Base-by-base conservation (phyloP, 176 grass and related monocot genomes). In the bread wheat (Triticum aestivum) region DNA sequence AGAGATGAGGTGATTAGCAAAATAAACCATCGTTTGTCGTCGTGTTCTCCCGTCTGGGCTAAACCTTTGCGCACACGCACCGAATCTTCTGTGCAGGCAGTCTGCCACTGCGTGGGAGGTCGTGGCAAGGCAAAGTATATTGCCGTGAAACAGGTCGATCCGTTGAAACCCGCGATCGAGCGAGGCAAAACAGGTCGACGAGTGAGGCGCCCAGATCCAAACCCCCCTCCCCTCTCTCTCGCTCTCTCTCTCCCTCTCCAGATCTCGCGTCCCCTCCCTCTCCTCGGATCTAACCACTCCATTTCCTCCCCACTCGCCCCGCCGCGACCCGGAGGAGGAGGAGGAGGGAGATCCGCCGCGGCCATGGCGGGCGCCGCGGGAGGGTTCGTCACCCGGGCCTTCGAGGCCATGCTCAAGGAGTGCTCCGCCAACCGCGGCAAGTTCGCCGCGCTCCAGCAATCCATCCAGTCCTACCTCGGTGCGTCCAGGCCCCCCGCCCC, bases 371-470 rank as follows among this genome's bases (percentile, higher is more conserved):
- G 93, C 87, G 93, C 96, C 38, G 97, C 97, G 69, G 94, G 92
- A 6, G 94, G 92, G 4, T 99, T 99, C 84, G 92, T 99, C 87
- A 96, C 92, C 64, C 94, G 97, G 81, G 93, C 94, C 87, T 87
- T 96, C 87, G 97, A 99, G 92, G 90, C 97, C 85, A 99, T 99
- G 97, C 90, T 96, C 79, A 99, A 99, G 90, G 97, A 99, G 89
- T 99, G 97, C 90, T 21, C 87, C 52, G 89, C 92, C 47, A 99
- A 96, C 88, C 95, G 95, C 94, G 93, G 93, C 90, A 96, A 96
- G 90, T 89, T 91, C 88, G 84, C 89, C 63, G 75, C 86, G 41
- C 90, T 99, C 69, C 97, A 99, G 82, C 93, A 94, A 85, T 90
- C 97, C 65, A 95, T 94, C 82, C 92, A 96, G 89, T 79, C 92